A percentile compares a stretch with the other conserved stretches of the same genome.
Conservation (phyloP, 176 grass and related monocot genomes). For the Musa troglodytarum region DNA sequence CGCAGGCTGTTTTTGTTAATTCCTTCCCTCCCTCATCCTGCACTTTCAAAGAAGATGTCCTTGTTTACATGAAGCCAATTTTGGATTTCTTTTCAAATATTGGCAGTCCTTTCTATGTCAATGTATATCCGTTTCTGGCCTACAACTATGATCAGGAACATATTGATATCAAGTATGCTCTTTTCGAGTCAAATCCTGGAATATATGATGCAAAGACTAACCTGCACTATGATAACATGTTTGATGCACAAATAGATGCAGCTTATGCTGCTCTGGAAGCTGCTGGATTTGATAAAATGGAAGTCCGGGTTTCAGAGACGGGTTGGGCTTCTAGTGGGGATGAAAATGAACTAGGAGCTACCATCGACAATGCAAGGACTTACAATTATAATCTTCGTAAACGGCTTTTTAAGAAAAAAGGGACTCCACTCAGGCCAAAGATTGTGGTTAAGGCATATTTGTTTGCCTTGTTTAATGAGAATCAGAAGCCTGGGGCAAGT, state of each 20-base stretch:
- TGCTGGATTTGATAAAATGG: conserved; percentile 76
- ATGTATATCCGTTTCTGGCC: conserved; percentile 93
- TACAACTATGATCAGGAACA: conserved; percentile 69
- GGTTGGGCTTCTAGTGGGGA: conserved; percentile 88
- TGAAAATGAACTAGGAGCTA: conserved; percentile 63
- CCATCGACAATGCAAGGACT: conserved; percentile 72
- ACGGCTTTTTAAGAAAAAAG: conserved; percentile 75
- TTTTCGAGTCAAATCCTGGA: conserved; percentile 72
- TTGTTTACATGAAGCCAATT: conserved; percentile 72
- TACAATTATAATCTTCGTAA: conserved; percentile 96
- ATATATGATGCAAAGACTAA: conserved; percentile 61
- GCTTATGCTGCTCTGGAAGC: conserved; percentile 77
- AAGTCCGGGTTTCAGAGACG: conserved; percentile 84
- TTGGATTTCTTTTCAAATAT: conserved; percentile 62
- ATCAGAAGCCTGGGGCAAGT: conserved; percentile 48
- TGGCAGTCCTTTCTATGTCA: conserved; percentile 71
- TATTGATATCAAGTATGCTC: conserved; percentile 93
- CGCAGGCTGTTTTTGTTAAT: conserved; percentile 68
- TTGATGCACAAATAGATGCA: conserved; percentile 98
- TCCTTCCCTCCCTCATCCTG: conserved; percentile 89
- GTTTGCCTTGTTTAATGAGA: conserved; percentile 97
- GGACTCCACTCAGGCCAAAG: conserved; percentile 86
- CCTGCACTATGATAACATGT: conserved; percentile 98
- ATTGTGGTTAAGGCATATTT: conserved; percentile 69
- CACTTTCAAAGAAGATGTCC: conserved; percentile 61